Evolutionary conservation across 805 yeast species (phyloP), one percentile per base, ranked within the genome.

Genomic region (Brettanomyces naardenensis): DNA sequence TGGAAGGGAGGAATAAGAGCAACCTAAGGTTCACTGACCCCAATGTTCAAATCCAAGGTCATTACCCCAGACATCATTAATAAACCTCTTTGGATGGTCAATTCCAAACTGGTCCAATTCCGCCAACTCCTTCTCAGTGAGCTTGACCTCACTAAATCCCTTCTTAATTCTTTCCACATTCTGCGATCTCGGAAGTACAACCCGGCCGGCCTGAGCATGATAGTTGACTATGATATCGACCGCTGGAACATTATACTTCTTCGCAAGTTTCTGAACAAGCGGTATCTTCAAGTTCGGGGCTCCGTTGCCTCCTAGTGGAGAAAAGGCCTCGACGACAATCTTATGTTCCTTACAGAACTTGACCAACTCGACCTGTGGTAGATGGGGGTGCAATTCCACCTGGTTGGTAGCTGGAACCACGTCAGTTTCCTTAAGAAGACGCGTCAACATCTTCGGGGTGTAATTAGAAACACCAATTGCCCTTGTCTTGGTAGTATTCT

Each of bases 111-210:
- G 27, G 38, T 51, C 52, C 36, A 70, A 49, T 4, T 39, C 37
- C 0, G 39, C 41, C 23, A 69, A 43, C 9, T 71, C 75, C 7
- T 59, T 63, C 20, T 53, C 40, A 3, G 66, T 51, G 29, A 71
- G 47, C 3, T 54, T 51, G 4, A 72, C 68, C 26, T 56, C 47
- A 30, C 52, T 42, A 15, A 57, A 52, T n/a, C 61, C 66, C 10
- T 50, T 47, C 42, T 57, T 63, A 36, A 85, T 71, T 54, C 95
- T 74, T 19, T 68, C 69, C n/a, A 72, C 64, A 36, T 81, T 84
- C 13, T 77, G 66, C 1, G 95, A 79, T 61, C 89, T 75, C 32
- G 92, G 87, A 33, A 84, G 59, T 2, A 71, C 77, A 7, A 68
- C 65, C 39, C 81, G 67, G 3, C 84, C 88, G 29, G 74, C 66